Percentiles rank a stretch among this genome's conserved stretches.
phyloP scores from a whole-genome alignment of 495 filamentous ascomycete species.

The Podospora tetraspora region DNA sequence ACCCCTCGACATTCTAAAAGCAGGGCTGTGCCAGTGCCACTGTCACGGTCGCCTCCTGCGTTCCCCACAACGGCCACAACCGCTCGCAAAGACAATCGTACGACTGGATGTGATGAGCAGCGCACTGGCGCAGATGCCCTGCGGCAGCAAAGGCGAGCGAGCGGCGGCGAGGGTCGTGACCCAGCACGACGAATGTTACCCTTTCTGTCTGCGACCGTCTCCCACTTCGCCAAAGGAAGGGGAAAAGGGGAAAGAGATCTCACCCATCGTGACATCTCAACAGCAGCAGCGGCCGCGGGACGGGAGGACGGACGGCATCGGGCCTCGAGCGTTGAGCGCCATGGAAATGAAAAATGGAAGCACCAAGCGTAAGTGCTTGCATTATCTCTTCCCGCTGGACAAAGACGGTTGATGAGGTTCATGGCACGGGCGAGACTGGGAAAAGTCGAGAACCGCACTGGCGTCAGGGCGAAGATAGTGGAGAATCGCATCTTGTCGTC shows the following conservation, averaged over 20 bases:
- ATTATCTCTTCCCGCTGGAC: constrained; percentile 3
- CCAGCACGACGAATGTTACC: neutral
- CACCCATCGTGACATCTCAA: neutral
- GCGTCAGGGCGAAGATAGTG: too few relatives aligned
- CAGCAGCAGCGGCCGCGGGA: neutral
- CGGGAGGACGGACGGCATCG: neutral
- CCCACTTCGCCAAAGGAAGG: neutral
- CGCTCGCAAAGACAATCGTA: constrained; percentile 12
- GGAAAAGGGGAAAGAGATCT: neutral
- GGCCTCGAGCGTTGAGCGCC: neutral
- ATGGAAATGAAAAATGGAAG: neutral
- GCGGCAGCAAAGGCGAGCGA: neutral
- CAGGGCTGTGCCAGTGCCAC: neutral
- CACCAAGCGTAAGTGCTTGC: constrained; percentile 15
- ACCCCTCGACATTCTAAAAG: neutral
- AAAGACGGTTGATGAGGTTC: neutral
- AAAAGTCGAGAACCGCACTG: neutral
- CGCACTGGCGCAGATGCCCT: neutral
- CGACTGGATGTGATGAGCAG: constrained; percentile 12
- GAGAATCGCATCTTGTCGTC: neutral
- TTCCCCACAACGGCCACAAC: constrained; percentile 12
- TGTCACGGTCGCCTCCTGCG: neutral
- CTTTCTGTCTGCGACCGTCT: neutral
- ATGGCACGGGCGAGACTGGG: neutral
- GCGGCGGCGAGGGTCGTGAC: neutral